Conservation (phyloP, 805 yeast species). For the Nakazawaea pomicola region DNA sequence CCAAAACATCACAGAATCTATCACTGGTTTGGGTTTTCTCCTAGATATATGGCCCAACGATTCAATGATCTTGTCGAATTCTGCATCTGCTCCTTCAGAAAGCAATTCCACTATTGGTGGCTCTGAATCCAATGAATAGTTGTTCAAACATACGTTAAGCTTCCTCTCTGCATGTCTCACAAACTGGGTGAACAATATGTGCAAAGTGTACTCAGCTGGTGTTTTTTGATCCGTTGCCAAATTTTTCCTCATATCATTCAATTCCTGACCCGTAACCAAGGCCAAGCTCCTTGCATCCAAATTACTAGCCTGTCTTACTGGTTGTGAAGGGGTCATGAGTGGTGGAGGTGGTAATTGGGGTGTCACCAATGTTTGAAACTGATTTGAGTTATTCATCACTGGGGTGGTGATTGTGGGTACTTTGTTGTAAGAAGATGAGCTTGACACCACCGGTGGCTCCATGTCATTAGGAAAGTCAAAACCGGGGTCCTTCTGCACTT, state of each 20-base stretch:
- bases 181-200: constrained; percentile 91
- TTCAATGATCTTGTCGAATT: constrained; percentile 78
- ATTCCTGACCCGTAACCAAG: constrained; percentile 5
- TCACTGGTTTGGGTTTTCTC: constrained; percentile 88
- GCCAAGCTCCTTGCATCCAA: constrained; percentile 11
- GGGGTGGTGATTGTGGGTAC: not conserved
- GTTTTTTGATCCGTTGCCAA: constrained; percentile 33
- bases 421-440: not conserved
- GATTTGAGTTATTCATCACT: constrained; percentile 2
- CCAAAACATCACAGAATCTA: constrained; percentile 98
- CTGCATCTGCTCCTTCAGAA: constrained; percentile 81
- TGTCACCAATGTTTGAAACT: constrained; percentile 7
- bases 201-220: constrained; percentile 88
- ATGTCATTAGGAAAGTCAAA: too few relatives aligned
- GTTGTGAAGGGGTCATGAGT: constrained; percentile 9
- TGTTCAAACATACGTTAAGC: constrained; percentile 63
- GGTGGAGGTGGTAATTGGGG: constrained; percentile 14
- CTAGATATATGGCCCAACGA: constrained; percentile 90
- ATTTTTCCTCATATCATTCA: constrained; percentile 9
- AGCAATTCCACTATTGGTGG: constrained; percentile 76
- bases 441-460: not conserved
- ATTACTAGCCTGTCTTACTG: not conserved
- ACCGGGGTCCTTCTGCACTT: too few relatives aligned
- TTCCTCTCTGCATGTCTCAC: constrained; percentile 91
- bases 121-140: constrained; percentile 60